Base-by-base conservation (phyloP, 345 rosid genomes). In the Lumnitzera littorea region DNA sequence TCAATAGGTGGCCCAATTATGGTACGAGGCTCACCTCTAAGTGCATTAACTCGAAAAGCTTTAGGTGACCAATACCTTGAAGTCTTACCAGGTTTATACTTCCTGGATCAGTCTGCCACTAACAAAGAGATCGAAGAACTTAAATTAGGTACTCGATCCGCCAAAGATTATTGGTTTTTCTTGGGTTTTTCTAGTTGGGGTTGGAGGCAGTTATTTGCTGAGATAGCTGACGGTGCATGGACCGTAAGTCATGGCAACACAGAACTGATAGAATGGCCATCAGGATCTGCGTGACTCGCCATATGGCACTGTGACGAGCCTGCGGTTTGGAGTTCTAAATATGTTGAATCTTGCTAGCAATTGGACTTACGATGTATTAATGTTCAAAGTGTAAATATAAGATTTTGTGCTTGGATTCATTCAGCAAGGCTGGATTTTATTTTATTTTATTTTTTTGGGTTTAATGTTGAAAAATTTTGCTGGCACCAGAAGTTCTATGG, bases 121-220 rank as follows among this genome's bases (percentile, higher is more conserved):
- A 15, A 79, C 7, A 24, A 57, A 29, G 78, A 66, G 62, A 78
- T 88, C 41, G 68, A 84, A 62, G 81, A 69, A 61, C 58, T 86
- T 15, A 83, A 71, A 67, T 67, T 76, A 4, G 82, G 82, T 66
- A 79, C 67, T 51, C 67, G 66, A 24, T 76, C 79, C 8, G 50
- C 82, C 2, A n/a, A 61, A 4, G 84, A 81, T 43, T 88, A 83
- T 67, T 94, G 96, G 95, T 90, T 94, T 71, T 94, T 94, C 86
- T 62, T 90, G 71, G 99, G 99, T 11, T 80, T 76, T 63, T 75
- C 96, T 0, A 74, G 82, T 67, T 94, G 99, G 99, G 79, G 78
- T 49, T 84, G 96, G 85, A 71, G 73, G 3, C 99, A 94, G 74
- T 61, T 94, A 61, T 80, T 78, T 29, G 64, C 77, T 55, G 98